phyloP scores from a whole-genome alignment of 768 basidiomycete genomes.

The Cubamyces lactineus region DNA sequence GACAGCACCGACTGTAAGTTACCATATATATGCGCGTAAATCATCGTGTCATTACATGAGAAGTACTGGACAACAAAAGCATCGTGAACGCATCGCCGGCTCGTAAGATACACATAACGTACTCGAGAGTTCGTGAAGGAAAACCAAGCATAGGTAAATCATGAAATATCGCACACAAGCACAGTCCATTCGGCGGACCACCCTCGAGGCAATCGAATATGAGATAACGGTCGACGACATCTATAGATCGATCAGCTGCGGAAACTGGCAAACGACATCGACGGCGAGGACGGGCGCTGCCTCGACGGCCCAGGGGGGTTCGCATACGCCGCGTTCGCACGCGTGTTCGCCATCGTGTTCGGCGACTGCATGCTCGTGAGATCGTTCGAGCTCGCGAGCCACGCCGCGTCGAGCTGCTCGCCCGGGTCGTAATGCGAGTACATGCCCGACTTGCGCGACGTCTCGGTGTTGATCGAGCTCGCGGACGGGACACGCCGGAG shows the following conservation, averaged over 20 bases:
- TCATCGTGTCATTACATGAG: slow-evolving; percentile 2
- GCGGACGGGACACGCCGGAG: slow-evolving; percentile 30
- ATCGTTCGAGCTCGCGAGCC: slow-evolving; percentile 34
- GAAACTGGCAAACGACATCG: slow-evolving; percentile 26
- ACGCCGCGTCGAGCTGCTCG: slow-evolving; percentile 33
- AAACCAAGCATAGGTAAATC: not conserved
- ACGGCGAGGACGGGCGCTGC: slow-evolving; percentile 23
- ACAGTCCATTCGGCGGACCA: not conserved
- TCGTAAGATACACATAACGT: slow-evolving; percentile 11
- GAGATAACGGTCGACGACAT: not conserved
- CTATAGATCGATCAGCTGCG: slow-evolving; percentile 3
- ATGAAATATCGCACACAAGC: slow-evolving; percentile 1
- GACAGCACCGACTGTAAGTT: not conserved
- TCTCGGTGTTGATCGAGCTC: slow-evolving; percentile 27
- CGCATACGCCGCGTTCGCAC: slow-evolving; percentile 25
- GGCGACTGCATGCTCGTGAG: slow-evolving; percentile 30
- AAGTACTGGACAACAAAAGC: slow-evolving; percentile 12
- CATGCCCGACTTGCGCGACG: slow-evolving; percentile 28
- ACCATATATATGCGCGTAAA: not conserved
- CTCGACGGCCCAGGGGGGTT: slow-evolving; percentile 1
- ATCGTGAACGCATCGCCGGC: slow-evolving; percentile 4
- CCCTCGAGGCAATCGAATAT: no score
- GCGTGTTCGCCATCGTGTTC: slow-evolving; percentile 32
- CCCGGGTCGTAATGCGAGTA: slow-evolving; percentile 31
- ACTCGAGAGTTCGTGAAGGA: not conserved